Evolutionary conservation across 140 eudicot genomes (phyloP).

Genomic region (Bidens hawaiensis): DNA sequence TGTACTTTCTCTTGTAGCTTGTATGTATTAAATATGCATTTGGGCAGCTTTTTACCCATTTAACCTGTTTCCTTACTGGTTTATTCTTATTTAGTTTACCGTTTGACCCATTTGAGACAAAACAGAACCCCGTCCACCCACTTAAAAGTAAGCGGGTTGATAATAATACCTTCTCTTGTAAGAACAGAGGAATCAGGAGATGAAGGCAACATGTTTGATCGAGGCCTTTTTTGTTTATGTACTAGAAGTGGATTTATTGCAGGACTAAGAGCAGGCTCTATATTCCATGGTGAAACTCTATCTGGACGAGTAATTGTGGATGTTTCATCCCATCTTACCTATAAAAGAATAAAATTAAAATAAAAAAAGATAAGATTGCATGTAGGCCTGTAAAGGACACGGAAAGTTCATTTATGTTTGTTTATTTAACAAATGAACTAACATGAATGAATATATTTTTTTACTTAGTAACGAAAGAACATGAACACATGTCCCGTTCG

Average conservation of each 20-base stretch:
- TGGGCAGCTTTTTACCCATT: neutral
- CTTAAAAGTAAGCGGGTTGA: neutral
- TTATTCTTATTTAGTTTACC: neutral
- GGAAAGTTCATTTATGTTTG: too few species aligned
- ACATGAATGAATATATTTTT: too few species aligned
- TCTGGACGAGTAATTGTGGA: conserved; percentile 87
- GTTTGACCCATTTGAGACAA: conserved; percentile 2
- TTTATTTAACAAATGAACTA: too few species aligned
- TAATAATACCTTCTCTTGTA: conserved; percentile 70
- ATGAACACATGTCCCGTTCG: too few species aligned
- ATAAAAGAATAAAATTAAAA: neutral
- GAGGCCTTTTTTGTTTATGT: conserved; percentile 72
- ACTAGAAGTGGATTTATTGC: conserved; percentile 72
- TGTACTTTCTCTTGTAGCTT: too few species aligned
- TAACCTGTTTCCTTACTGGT: neutral
- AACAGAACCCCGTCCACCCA: conserved; percentile 5
- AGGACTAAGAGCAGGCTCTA: conserved; percentile 81
- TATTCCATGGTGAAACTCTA: conserved; percentile 95
- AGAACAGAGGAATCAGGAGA: conserved; percentile 87
- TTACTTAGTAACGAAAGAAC: too few species aligned
- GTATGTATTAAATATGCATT: neutral
- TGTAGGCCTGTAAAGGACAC: too few species aligned
- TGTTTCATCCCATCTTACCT: conserved; percentile 97
- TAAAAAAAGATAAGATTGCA: conserved; percentile 8
- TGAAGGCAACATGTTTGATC: conserved; percentile 64